Evolutionary conservation across 192 early-diverging fungal species (phyloP).

Genomic region (Globomyces pollinis-pini): DNA sequence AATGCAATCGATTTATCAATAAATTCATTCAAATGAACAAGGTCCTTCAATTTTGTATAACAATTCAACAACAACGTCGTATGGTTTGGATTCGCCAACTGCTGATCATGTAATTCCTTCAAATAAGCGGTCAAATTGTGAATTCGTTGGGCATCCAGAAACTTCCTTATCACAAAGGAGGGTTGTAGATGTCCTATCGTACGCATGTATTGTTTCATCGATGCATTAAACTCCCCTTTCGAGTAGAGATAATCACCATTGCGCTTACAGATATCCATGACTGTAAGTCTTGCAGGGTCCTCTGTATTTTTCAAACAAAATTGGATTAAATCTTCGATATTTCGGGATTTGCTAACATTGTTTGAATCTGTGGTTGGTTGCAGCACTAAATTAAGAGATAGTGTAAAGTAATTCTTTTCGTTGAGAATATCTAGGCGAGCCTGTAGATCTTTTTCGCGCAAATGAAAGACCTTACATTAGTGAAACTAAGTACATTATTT

Average conservation of each 20-base stretch:
- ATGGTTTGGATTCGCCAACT: constrained; percentile 87
- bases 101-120: constrained; percentile 78
- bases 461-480: constrained; percentile 53
- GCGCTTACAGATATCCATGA: constrained; percentile 83
- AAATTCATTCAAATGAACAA: constrained; percentile 77
- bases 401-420: constrained; percentile 79
- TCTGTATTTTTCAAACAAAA: not conserved
- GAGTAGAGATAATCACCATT: constrained; percentile 92
- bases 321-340: not conserved
- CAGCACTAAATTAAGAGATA: constrained; percentile 77
- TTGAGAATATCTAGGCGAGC: constrained; percentile 84
- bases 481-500: constrained; percentile 45
- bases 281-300: not conserved
- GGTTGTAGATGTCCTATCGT: constrained; percentile 92
- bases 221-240: constrained; percentile 68
- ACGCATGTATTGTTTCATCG: constrained; percentile 85
- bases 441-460: constrained; percentile 82
- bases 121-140: constrained; percentile 83
- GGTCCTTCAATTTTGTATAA: constrained; percentile 91
- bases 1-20: constrained; percentile 70
- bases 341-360: constrained; percentile 8
- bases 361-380: constrained; percentile 5
- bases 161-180: constrained; percentile 95
- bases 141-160: constrained; percentile 88
- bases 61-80: constrained; percentile 95